Evolutionary conservation across 768 basidiomycete species (phyloP), one percentile per base, ranked within the genome.

Genomic region (Heimioporus sp.): DNA sequence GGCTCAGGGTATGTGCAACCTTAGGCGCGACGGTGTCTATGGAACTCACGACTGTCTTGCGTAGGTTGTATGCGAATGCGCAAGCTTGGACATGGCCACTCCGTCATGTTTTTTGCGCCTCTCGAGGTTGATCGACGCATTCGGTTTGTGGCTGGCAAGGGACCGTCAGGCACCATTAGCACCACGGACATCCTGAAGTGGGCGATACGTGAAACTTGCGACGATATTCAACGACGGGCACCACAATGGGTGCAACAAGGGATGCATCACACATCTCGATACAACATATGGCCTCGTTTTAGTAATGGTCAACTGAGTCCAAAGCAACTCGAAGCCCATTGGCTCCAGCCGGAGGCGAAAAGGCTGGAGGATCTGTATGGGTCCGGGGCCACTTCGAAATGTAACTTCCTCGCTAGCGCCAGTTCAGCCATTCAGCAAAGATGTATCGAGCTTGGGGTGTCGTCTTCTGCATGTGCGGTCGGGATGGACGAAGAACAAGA

Each of bases 31-130:
- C 1, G 10, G 11, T 28, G 24, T 37, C 4, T 16, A 11, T 7
- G n/a, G n/a, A 40, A 41, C 44, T 58, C 24, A 28, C 24, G 4
- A 63, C 15, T 11, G 15, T 1, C 62, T 28, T 28, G 24, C 24
- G 64, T 12, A 80, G 79, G 77, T 5, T 80, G 80, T 46, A 81
- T 80, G 80, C 69, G 80, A 10, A 79, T 81, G 79, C 70, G 80
- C 13, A 72, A 72, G 55, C 70, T 81, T 0, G 80, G 80, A 12
- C 60, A 65, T 12, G 75, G 73, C 0, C 80, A 81, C 51, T 74
- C 79, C 4, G 58, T 79, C 21, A 64, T 76, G 52, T 80, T 81
- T 55, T 76, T 77, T 40, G 78, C 77, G 2, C 73, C 79, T n/a
- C 62, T 61, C 61, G 80, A 80, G 40, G 65, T 79, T 7, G 72